Percentiles rank a stretch among this genome's conserved stretches.
These are phyloP conservation scores for Berberis thunbergii DNA, from an alignment of 164 flowering plant species.

Conservation along the genomic window DNA sequence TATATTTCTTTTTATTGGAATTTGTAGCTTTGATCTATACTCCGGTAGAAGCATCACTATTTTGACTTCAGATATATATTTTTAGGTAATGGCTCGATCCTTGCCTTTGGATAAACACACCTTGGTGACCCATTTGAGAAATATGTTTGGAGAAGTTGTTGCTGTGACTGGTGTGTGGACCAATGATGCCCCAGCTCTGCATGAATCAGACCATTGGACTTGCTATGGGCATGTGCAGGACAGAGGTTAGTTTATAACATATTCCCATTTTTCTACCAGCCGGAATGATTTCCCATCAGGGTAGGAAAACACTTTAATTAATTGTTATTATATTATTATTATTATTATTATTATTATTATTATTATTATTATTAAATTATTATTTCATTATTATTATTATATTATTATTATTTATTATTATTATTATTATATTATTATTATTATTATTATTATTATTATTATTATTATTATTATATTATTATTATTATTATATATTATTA, in stretches of 20 bases:
- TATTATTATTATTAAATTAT: too few relatives aligned
- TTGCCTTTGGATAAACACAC: slow-evolving; percentile 10
- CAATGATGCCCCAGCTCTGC: slow-evolving; percentile 11
- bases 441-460: too few relatives aligned
- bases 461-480: too few relatives aligned
- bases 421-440: too few relatives aligned
- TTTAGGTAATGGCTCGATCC: slow-evolving; percentile 9
- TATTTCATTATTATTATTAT: too few relatives aligned
- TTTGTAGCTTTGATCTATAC: too few relatives aligned
- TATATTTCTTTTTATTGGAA: not conserved
- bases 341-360: too few relatives aligned
- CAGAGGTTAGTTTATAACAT: slow-evolving; percentile 3
- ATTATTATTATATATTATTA: too few relatives aligned
- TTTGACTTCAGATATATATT: not conserved
- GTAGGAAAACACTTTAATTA: too few relatives aligned
- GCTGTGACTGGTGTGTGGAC: slow-evolving; percentile 13
- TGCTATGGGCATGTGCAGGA: slow-evolving; percentile 11
- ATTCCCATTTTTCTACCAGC: not conserved
- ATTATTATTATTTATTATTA: too few relatives aligned
- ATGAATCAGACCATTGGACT: slow-evolving; percentile 12
- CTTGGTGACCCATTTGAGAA: slow-evolving; percentile 6
- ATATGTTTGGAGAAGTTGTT: slow-evolving; percentile 6
- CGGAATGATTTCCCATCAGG: not conserved
- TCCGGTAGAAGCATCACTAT: not conserved
- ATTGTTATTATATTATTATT: too few relatives aligned